These are phyloP conservation scores for Dryas alaskensis DNA, from an alignment of 306 rosid species.

Conservation along the genomic window DNA sequence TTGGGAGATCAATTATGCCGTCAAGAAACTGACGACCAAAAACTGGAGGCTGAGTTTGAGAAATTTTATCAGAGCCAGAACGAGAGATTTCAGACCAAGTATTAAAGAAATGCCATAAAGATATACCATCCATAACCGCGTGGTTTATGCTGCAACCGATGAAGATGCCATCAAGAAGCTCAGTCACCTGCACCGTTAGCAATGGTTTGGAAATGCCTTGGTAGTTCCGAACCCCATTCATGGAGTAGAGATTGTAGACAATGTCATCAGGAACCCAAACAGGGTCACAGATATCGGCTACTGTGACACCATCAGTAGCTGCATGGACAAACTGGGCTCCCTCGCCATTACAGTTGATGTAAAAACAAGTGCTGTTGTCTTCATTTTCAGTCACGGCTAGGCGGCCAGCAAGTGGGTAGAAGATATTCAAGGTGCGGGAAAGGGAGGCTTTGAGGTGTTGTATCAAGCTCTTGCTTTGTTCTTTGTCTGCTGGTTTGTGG, in stretches of 20 bases:
- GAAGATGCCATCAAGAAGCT: constrained; percentile 38
- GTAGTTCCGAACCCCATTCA: constrained; percentile 18
- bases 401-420: constrained; percentile 11
- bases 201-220: constrained; percentile 30
- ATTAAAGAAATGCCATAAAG: constrained; percentile 7
- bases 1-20: neutral
- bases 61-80: constrained; percentile 23
- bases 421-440: neutral
- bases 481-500: neutral
- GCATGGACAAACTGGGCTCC: neutral
- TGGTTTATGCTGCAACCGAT: constrained; percentile 25
- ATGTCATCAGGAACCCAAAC: constrained; percentile 19
- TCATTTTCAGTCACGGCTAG: neutral
- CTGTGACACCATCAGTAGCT: neutral
- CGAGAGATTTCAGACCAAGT: constrained; percentile 6
- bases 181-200: constrained; percentile 40
- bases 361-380: neutral
- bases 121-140: neutral
- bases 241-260: constrained; percentile 27
- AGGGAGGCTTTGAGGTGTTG: neutral
- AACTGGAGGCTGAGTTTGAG: neutral
- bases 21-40: neutral
- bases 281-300: constrained; percentile 24
- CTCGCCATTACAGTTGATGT: neutral
- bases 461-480: neutral